phyloP scores from a whole-genome alignment of 1,139 yeast genomes.

The Yamadazyma aaseri region DNA sequence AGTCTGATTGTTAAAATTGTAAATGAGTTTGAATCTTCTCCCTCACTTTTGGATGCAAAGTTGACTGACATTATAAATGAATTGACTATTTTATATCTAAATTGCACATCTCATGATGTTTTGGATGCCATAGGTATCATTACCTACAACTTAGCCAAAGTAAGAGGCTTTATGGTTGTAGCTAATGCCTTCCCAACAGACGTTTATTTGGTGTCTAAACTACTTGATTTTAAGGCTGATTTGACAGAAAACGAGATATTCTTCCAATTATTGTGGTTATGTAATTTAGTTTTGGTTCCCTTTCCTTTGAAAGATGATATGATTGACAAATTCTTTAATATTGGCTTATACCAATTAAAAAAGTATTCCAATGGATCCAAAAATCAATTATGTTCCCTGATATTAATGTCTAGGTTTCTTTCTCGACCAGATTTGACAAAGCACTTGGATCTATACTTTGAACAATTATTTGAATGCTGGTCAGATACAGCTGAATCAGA shows the following conservation, averaged over 20 bases:
- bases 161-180: conserved; percentile 63
- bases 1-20: conserved; percentile 12
- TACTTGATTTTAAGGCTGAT: conserved; percentile 23
- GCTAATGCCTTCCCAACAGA: conserved; percentile 61
- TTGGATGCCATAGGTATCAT: conserved; percentile 23
- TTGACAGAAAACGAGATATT: conserved; percentile 56
- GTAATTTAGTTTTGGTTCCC: conserved; percentile 68
- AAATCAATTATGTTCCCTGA: conserved; percentile 34
- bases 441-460: conserved; percentile 22
- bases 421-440: conserved; percentile 29
- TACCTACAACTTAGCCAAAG: conserved; percentile 60
- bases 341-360: conserved; percentile 29
- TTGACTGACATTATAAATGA: conserved; percentile 31
- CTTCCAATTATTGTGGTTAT: conserved; percentile 69
- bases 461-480: conserved; percentile 16
- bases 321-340: conserved; percentile 30
- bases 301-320: conserved; percentile 51
- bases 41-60: conserved; percentile 47
- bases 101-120: background rate
- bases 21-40: conserved; percentile 55
- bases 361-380: conserved; percentile 26
- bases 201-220: conserved; percentile 44
- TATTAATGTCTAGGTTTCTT: conserved; percentile 35
- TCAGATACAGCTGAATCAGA: conserved; percentile 13
- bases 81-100: conserved; percentile 21